These are phyloP conservation scores for Diaporthe sp. DNA, from an alignment of 2,329 filamentous ascomycete genomes.

Conservation along the genomic window DNA sequence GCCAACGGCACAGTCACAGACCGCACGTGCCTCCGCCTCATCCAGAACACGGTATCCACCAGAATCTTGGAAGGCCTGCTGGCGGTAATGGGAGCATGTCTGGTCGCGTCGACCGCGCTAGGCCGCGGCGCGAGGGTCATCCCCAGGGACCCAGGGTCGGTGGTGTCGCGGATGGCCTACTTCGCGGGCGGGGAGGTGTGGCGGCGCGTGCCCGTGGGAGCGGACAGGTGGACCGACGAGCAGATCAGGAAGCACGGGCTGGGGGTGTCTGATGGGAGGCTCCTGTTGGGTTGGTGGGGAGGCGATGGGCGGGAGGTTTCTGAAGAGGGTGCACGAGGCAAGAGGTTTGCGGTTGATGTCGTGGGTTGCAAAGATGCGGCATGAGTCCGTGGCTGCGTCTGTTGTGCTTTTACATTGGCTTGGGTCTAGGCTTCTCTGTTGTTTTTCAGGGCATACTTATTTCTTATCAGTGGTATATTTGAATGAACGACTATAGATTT, in stretches of 20 bases:
- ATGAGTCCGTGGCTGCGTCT: background rate
- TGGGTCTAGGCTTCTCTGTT: too few relatives aligned
- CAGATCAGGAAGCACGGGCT: background rate
- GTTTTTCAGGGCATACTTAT: too few relatives aligned
- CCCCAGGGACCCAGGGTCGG: background rate
- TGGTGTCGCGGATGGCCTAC: background rate
- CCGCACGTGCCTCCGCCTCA: background rate
- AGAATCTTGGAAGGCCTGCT: background rate
- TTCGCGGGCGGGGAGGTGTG: background rate
- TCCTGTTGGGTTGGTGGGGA: constrained; percentile 2
- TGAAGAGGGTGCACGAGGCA: background rate
- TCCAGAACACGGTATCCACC: background rate
- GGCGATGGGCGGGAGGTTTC: background rate
- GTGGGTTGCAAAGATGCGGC: background rate
- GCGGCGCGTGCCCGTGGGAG: background rate
- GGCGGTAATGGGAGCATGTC: background rate
- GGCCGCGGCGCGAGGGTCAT: background rate
- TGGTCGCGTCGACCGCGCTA: background rate
- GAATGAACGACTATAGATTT: too few relatives aligned
- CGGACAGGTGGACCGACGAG: background rate
- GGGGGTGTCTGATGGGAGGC: background rate
- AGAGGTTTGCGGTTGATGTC: background rate
- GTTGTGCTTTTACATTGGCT: background rate
- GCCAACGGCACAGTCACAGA: background rate
- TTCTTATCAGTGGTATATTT: too few relatives aligned